Evolutionary conservation across 768 basidiomycete genomes (phyloP).

Genomic region (Gloeophyllum trabeum): DNA sequence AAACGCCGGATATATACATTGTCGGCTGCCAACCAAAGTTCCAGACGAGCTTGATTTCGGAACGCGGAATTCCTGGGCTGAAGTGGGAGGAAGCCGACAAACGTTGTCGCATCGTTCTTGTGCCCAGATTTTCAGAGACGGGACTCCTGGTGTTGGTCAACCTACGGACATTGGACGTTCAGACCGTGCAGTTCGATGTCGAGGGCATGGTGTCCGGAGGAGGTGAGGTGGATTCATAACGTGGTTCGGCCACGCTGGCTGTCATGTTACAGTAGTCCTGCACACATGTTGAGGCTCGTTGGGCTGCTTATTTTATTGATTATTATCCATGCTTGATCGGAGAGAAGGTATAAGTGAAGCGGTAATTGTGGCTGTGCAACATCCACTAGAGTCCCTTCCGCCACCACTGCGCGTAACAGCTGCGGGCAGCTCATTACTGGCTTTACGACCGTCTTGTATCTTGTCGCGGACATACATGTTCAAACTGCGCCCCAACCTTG

Average conservation of each 20-base stretch:
- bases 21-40: constrained; percentile 88
- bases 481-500: constrained; percentile 63
- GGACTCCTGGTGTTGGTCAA: constrained; percentile 76
- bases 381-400: too few species aligned
- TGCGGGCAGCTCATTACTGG: too few species aligned
- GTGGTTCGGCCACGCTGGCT: too few species aligned
- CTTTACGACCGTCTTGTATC: too few species aligned
- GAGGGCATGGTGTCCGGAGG: constrained; percentile 18
- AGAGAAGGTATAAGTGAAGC: too few species aligned
- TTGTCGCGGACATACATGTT: too few species aligned
- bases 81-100: constrained; percentile 19
- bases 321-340: too few species aligned
- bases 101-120: constrained; percentile 62
- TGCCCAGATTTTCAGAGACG: constrained; percentile 73
- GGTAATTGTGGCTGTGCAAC: too few species aligned
- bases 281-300: too few species aligned
- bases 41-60: constrained; percentile 54
- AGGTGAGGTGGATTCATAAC: not conserved
- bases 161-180: constrained; percentile 63
- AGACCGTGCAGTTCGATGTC: constrained; percentile 44
- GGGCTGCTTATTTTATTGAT: too few species aligned
- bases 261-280: too few species aligned
- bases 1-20: constrained; percentile 84
- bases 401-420: too few species aligned
- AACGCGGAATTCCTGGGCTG: constrained; percentile 15